A percentile compares a stretch with the other conserved stretches of the same genome.
Conservation (phyloP, 2,329 filamentous ascomycete species). For the Ploettnerulaceae sp. region DNA sequence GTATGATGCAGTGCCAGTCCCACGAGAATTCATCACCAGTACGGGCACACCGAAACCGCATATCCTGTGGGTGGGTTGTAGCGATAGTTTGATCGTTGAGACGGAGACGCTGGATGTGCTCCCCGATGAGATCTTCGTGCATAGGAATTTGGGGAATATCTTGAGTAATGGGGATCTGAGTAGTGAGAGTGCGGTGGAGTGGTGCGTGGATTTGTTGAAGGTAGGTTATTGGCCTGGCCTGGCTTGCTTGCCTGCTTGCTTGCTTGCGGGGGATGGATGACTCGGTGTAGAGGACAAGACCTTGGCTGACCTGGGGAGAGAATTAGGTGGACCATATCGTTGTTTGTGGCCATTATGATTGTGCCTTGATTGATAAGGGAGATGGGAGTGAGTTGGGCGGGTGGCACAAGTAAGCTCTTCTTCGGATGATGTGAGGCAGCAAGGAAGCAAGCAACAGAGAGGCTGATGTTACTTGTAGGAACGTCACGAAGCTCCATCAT, state of each 20-base stretch:
- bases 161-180: slow-evolving; percentile 56
- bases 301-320: background rate
- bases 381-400: slow-evolving; percentile 43
- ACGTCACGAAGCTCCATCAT: slow-evolving; percentile 25
- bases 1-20: background rate
- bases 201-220: slow-evolving; percentile 55
- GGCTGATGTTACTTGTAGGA: slow-evolving; percentile 9
- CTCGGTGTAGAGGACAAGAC: background rate
- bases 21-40: slow-evolving; percentile 1
- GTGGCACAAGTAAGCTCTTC: slow-evolving; percentile 45
- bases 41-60: slow-evolving; percentile 35
- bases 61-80: slow-evolving; percentile 65
- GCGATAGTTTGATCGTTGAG: slow-evolving; percentile 61
- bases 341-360: slow-evolving; percentile 51
- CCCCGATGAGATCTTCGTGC: slow-evolving; percentile 64
- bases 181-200: slow-evolving; percentile 58
- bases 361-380: slow-evolving; percentile 45
- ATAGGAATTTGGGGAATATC: slow-evolving; percentile 67
- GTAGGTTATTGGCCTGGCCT: too few species aligned
- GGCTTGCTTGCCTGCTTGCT: background rate
- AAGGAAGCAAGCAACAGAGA: background rate
- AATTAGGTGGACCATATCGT: slow-evolving; percentile 50
- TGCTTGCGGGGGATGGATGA: background rate
- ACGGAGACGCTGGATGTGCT: slow-evolving; percentile 56
- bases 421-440: too few species aligned